phyloP scores from a whole-genome alignment of 345 rosid genomes.

The Zanthoxylum bungeanum region DNA sequence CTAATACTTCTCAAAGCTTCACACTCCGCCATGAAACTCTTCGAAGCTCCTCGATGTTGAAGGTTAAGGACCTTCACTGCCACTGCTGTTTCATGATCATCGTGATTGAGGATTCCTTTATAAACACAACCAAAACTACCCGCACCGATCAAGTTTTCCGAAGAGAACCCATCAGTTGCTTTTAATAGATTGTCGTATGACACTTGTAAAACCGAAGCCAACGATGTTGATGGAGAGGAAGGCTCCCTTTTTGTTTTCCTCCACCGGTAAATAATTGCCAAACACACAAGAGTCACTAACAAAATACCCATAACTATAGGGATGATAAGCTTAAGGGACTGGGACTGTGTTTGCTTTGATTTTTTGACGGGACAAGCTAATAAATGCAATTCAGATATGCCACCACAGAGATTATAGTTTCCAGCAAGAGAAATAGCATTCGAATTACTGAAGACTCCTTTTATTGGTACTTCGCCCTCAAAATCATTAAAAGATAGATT shows the following conservation, averaged over 20 bases:
- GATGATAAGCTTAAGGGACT: not conserved
- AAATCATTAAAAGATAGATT: conserved; percentile 42
- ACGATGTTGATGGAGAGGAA: not conserved
- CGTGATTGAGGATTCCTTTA: conserved; percentile 15
- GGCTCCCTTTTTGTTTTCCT: conserved; percentile 2
- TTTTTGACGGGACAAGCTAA: conserved; percentile 7
- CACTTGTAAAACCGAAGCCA: not conserved
- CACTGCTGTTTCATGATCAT: not conserved
- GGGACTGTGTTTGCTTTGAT: not conserved
- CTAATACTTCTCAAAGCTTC: conserved; percentile 21
- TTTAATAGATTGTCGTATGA: conserved; percentile 23
- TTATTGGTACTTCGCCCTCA: conserved; percentile 36
- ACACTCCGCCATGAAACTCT: conserved; percentile 30
- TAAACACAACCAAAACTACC: conserved; percentile 31
- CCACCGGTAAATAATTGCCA: not conserved
- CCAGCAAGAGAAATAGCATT: conserved; percentile 28
- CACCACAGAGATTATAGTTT: conserved; percentile 38
- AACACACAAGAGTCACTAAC: not conserved
- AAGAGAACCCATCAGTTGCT: conserved; percentile 26
- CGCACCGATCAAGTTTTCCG: conserved; percentile 16
- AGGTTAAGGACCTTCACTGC: conserved; percentile 7
- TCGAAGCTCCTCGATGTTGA: conserved; percentile 15
- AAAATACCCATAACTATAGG: not conserved
- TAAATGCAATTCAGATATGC: conserved; percentile 12
- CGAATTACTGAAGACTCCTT: conserved; percentile 33